phyloP scores from a whole-genome alignment of 306 rosid genomes.

The Quercus alba region DNA sequence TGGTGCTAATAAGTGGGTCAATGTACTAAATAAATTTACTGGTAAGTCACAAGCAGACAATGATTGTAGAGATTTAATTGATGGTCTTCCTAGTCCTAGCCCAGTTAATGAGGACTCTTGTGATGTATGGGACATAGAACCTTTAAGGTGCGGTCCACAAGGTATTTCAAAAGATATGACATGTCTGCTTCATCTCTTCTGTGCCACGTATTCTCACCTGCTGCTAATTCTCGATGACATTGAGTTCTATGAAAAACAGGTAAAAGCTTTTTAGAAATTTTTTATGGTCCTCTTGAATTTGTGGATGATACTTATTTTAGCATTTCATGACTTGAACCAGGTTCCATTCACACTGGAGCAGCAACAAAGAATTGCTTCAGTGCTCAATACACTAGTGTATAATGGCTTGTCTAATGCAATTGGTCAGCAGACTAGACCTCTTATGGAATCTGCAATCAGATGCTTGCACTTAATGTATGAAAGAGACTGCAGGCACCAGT shows the following conservation, averaged over 20 bases:
- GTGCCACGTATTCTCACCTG: constrained; percentile 88
- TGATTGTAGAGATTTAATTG: constrained; percentile 28
- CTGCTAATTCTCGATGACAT: constrained; percentile 94
- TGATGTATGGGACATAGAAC: constrained; percentile 75
- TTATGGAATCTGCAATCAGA: constrained; percentile 86
- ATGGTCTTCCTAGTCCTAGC: constrained; percentile 47
- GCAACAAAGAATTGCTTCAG: constrained; percentile 75
- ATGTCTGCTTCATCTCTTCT: constrained; percentile 85
- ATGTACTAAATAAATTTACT: constrained; percentile 64
- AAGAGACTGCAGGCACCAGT: constrained; percentile 94
- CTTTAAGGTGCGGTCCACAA: constrained; percentile 74
- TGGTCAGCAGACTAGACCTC: constrained; percentile 54
- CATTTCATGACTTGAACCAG: constrained; percentile 44
- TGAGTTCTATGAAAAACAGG: constrained; percentile 97
- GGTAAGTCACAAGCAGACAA: constrained; percentile 61
- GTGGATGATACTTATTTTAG: constrained; percentile 19
- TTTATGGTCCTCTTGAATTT: constrained; percentile 1
- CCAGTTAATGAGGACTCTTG: constrained; percentile 42
- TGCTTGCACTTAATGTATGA: constrained; percentile 96
- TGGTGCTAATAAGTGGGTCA: constrained; percentile 75
- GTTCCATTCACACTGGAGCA: constrained; percentile 90
- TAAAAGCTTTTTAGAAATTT: constrained; percentile 20
- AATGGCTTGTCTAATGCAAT: constrained; percentile 65
- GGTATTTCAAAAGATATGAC: constrained; percentile 69
- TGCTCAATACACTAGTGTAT: constrained; percentile 88